These are phyloP conservation scores for Shiraia bambusicola DNA, from an alignment of 2,329 filamentous ascomycete species.

Conservation along the genomic window DNA sequence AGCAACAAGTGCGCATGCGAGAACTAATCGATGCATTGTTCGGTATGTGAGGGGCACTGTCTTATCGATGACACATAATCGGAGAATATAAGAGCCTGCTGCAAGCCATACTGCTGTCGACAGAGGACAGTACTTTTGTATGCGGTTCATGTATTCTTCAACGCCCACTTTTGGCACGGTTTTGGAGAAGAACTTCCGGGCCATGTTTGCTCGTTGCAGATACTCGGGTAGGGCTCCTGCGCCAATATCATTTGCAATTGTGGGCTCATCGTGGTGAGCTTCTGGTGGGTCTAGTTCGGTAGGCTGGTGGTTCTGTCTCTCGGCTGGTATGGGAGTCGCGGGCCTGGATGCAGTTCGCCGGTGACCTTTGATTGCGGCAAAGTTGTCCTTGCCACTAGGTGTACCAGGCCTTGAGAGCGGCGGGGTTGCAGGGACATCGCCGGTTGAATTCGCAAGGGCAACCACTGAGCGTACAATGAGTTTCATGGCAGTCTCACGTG, in stretches of 20 bases:
- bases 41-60: conserved; percentile 77
- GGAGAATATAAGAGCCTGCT: conserved; percentile 82
- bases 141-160: conserved; percentile 78
- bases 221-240: conserved; percentile 71
- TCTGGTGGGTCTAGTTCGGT: conserved; percentile 52
- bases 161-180: conserved; percentile 79
- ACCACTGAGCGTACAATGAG: conserved; percentile 65
- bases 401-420: conserved; percentile 64
- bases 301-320: conserved; percentile 44
- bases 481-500: conserved; percentile 73
- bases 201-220: conserved; percentile 80
- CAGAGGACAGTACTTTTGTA: conserved; percentile 91
- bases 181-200: conserved; percentile 91
- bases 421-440: conserved; percentile 79
- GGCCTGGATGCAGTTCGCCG: conserved; percentile 42
- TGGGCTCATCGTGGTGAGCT: conserved; percentile 52
- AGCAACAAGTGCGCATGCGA: conserved; percentile 82
- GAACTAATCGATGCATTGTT: conserved; percentile 82
- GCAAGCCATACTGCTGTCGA: conserved; percentile 92
- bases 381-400: conserved; percentile 47
- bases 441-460: conserved; percentile 68
- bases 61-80: conserved; percentile 70
- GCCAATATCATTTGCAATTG: conserved; percentile 50
- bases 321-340: conserved; percentile 43
- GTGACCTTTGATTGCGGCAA: conserved; percentile 27